These are phyloP conservation scores for Colletotrichum karsti DNA, from an alignment of 2,329 filamentous ascomycete genomes.

Conservation along the genomic window DNA sequence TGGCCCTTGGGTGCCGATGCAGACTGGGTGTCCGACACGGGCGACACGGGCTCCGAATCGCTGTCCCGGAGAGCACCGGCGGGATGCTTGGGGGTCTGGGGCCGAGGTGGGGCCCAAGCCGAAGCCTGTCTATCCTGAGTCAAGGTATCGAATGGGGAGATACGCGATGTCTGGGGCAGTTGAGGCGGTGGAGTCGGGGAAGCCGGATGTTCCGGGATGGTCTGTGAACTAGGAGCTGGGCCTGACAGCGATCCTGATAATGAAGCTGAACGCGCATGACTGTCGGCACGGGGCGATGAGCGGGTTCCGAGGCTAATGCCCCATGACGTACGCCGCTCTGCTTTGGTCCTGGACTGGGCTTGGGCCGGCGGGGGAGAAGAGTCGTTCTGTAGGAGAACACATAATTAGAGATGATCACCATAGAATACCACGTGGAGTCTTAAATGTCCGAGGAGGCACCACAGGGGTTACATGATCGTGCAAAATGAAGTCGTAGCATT, in stretches of 20 bases:
- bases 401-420: slow-evolving; percentile 33
- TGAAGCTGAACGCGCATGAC: slow-evolving; percentile 18
- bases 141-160: slow-evolving; percentile 32
- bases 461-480: slow-evolving; percentile 33
- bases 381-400: slow-evolving; percentile 46
- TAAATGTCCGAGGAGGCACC: slow-evolving; percentile 25
- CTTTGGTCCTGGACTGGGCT: slow-evolving; percentile 45
- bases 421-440: slow-evolving; percentile 19
- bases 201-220: slow-evolving; percentile 24
- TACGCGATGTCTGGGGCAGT: slow-evolving; percentile 32
- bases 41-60: slow-evolving; percentile 40
- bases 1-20: slow-evolving; percentile 18
- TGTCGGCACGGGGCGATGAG: slow-evolving; percentile 37
- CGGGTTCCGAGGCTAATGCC: slow-evolving; percentile 46
- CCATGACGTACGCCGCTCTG: slow-evolving; percentile 55
- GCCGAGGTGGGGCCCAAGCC: slow-evolving; percentile 28
- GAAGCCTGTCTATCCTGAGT: slow-evolving; percentile 27
- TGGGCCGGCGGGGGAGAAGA: slow-evolving; percentile 42
- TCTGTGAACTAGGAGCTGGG: slow-evolving; percentile 8
- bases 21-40: slow-evolving; percentile 40
- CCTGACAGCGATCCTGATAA: slow-evolving; percentile 13
- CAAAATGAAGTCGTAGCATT: slow-evolving; percentile 47
- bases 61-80: slow-evolving; percentile 31
- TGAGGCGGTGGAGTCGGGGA: slow-evolving; percentile 24
- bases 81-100: slow-evolving; percentile 28